Evolutionary conservation across 441 rosid genomes (phyloP).

Genomic region (Jatropha podagrica): DNA sequence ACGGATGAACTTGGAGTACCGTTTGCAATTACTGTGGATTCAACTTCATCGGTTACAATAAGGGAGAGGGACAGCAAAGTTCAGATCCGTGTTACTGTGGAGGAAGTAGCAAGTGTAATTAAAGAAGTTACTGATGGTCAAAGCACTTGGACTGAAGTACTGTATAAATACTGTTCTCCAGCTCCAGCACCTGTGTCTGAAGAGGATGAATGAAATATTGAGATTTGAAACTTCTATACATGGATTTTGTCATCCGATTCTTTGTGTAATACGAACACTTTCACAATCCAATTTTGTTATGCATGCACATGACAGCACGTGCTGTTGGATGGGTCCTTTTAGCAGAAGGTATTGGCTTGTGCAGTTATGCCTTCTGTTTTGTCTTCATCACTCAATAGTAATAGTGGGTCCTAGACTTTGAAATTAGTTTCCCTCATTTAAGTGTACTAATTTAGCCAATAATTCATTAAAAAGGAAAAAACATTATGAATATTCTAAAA

Average conservation of each 20-base stretch:
- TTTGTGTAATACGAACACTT: too few species aligned
- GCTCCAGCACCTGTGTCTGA: background rate
- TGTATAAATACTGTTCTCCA: background rate
- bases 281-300: too few species aligned
- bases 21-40: slow-evolving; percentile 53
- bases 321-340: background rate
- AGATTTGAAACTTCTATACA: background rate
- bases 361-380: too few species aligned
- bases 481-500: background rate
- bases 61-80: slow-evolving; percentile 56
- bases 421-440: too few species aligned
- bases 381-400: too few species aligned
- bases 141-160: slow-evolving; percentile 43
- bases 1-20: slow-evolving; percentile 61
- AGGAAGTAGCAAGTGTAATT: slow-evolving; percentile 37
- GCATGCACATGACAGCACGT: too few species aligned
- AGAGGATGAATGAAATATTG: background rate
- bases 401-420: too few species aligned
- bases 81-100: slow-evolving; percentile 46
- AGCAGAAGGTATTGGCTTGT: background rate
- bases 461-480: background rate
- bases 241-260: too few species aligned
- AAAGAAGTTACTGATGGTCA: slow-evolving; percentile 44
- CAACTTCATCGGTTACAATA: slow-evolving; percentile 48
- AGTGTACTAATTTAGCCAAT: too few species aligned